These are phyloP conservation scores for Lizonia empirigonia DNA, from an alignment of 2,329 filamentous ascomycete species.

Conservation along the genomic window DNA sequence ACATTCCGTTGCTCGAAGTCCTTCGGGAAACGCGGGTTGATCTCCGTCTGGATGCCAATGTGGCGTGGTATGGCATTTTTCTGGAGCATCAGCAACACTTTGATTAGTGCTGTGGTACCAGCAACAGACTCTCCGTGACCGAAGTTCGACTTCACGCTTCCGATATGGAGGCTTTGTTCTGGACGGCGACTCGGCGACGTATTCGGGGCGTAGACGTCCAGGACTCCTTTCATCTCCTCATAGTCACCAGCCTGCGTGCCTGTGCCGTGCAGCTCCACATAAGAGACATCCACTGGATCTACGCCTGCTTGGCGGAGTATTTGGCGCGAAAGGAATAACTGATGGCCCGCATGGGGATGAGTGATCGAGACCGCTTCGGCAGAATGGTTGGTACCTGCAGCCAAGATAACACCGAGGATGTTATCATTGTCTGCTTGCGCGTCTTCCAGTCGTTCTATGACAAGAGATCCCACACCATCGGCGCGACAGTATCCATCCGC, in stretches of 20 bases:
- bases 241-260: constrained; percentile 35
- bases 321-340: constrained; percentile 19
- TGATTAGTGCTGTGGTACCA: constrained; percentile 37
- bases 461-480: constrained; percentile 32
- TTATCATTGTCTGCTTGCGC: constrained; percentile 46
- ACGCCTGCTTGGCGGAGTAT: constrained; percentile 40
- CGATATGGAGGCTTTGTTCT: constrained; percentile 23
- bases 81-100: constrained; percentile 35
- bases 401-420: constrained; percentile 35
- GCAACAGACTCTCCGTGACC: constrained; percentile 42
- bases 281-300: constrained; percentile 32
- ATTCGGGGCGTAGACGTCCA: no score
- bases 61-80: constrained; percentile 30
- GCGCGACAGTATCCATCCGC: constrained; percentile 44
- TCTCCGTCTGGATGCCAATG: constrained; percentile 25
- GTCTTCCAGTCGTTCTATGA: constrained; percentile 41
- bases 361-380: constrained; percentile 29
- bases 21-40: constrained; percentile 32
- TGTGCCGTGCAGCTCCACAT: constrained; percentile 39
- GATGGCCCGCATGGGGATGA: constrained; percentile 17
- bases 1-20: constrained; percentile 30
- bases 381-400: constrained; percentile 51
- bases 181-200: constrained; percentile 14
- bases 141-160: constrained; percentile 38
- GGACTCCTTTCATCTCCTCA: constrained; percentile 23